Base-by-base conservation (phyloP, 106 monocot species). In the Dendrobium catenatum region DNA sequence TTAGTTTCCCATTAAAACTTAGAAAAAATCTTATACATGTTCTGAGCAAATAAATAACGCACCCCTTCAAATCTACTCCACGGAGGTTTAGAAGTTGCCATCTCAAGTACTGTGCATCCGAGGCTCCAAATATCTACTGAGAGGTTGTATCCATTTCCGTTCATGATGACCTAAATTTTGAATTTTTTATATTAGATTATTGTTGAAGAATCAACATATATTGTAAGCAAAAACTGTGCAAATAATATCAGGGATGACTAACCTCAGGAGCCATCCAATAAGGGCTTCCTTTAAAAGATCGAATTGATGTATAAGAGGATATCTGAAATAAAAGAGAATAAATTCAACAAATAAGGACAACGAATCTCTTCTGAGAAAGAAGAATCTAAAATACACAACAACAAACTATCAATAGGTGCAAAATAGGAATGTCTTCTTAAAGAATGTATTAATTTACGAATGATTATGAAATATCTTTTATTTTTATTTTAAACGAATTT, bases 261-360 rank as follows among this genome's bases (percentile, higher is more conserved):
- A 91, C 99, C 99, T 99, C 99, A 49, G 99, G 99, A 76, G 99
- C 99, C 91, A 99, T 99, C 99, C 99, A 99, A 68, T 99, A 93
- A 27, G 99, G 99, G 76, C 95, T 99, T 89, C 99, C 99, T 82
- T 95, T 99, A 78, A 99, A 93, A 59, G 99, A 95, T 22, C 86
- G 89, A 84, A 95, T 89, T 76, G 90, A 88, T 80, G 84, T 81
- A 81, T 86, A 94, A 56, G 92, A 86, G 68, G 94, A 85, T 72
- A 88, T 96, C 96, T 96, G 94, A 72, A 81, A 76, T 76, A 24
- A 26, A 76, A 27, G 20, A 76, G 26, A 27, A 74, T 2, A 42
- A 2, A 20, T 73, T 19, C 17, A 74, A 43, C 72, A 72, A 72
- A 72, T 72, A 5, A 72, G 72, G 15, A 20, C 20, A 17, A 58